Conservation (phyloP, 805 yeast genomes). For the Sugiyamaella chiloensis region DNA sequence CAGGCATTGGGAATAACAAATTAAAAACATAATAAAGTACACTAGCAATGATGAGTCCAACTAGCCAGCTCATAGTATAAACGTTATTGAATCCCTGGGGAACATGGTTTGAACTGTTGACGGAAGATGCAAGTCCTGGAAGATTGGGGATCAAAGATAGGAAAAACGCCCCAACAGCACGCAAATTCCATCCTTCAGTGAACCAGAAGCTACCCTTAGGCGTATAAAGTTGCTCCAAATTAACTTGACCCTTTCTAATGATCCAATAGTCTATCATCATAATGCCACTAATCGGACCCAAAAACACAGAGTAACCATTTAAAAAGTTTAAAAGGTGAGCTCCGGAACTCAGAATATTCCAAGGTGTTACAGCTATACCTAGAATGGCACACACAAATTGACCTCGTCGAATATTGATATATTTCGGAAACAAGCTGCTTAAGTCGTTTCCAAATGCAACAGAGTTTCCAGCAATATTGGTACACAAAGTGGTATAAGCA, state of each 20-base stretch:
- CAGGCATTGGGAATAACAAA: constrained; percentile 4
- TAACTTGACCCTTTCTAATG: constrained; percentile 37
- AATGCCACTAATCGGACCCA: constrained; percentile 41
- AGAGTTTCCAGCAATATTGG: constrained; percentile 41
- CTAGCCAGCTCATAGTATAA: constrained; percentile 15
- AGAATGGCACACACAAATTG: constrained; percentile 2
- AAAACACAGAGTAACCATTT: constrained; percentile 39
- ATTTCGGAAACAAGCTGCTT: constrained; percentile 53
- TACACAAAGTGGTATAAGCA: constrained; percentile 32
- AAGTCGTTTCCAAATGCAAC: constrained; percentile 46
- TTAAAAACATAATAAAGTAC: constrained; percentile 7
- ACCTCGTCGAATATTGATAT: constrained; percentile 58
- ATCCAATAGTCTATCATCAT: constrained; percentile 40
- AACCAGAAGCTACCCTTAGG: constrained; percentile 39
- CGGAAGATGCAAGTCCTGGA: constrained; percentile 16
- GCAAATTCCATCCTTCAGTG: constrained; percentile 44
- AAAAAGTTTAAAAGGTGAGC: constrained; percentile 36
- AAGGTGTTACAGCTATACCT: constrained; percentile 30
- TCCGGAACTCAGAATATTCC: constrained; percentile 39
- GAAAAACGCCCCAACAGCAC: constrained; percentile 38
- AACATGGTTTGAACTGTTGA: constrained; percentile 11
- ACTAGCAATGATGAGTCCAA: constrained; percentile 11
- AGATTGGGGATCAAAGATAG: constrained; percentile 16
- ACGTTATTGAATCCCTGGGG: constrained; percentile 14
- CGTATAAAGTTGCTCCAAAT: constrained; percentile 9